These are phyloP conservation scores for Akanthomyces lecanii DNA, from an alignment of 2,329 filamentous ascomycete species.

Conservation along the genomic window DNA sequence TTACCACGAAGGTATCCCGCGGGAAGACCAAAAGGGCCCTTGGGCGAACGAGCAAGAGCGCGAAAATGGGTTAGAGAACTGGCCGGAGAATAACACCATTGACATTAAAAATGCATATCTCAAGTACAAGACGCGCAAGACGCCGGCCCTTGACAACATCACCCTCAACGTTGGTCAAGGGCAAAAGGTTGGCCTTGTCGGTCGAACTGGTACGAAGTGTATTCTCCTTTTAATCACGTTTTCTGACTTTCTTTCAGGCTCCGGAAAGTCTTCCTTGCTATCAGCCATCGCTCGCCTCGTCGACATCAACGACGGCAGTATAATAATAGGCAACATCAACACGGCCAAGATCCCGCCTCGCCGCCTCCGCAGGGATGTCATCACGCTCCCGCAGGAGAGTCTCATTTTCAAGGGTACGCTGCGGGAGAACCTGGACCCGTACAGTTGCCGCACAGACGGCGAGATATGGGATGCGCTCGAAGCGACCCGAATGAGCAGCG, in stretches of 20 bases:
- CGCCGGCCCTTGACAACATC: neutral
- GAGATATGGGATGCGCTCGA: constrained; percentile 10
- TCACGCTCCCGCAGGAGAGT: constrained; percentile 13
- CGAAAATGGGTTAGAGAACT: neutral
- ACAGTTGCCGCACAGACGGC: neutral
- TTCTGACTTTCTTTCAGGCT: neutral
- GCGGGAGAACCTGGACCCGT: constrained; percentile 12
- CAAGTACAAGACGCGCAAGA: constrained; percentile 6
- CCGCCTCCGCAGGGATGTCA: neutral
- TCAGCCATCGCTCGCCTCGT: constrained; percentile 8
- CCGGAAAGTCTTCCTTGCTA: constrained; percentile 13
- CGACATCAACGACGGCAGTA: constrained; percentile 6
- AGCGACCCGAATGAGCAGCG: constrained; percentile 1
- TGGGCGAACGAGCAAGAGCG: neutral
- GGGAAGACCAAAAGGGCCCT: neutral
- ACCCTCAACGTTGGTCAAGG: neutral
- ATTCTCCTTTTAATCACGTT: no score
- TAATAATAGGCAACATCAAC: neutral
- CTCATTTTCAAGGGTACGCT: constrained; percentile 10
- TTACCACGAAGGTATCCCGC: constrained; percentile 7
- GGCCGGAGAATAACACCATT: neutral
- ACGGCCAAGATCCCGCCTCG: constrained; percentile 5
- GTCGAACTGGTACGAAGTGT: constrained; percentile 4
- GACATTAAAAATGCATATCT: neutral
- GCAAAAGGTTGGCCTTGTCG: constrained; percentile 8